Evolutionary conservation across 805 yeast genomes (phyloP).

Genomic region (Spathaspora arborariae): DNA sequence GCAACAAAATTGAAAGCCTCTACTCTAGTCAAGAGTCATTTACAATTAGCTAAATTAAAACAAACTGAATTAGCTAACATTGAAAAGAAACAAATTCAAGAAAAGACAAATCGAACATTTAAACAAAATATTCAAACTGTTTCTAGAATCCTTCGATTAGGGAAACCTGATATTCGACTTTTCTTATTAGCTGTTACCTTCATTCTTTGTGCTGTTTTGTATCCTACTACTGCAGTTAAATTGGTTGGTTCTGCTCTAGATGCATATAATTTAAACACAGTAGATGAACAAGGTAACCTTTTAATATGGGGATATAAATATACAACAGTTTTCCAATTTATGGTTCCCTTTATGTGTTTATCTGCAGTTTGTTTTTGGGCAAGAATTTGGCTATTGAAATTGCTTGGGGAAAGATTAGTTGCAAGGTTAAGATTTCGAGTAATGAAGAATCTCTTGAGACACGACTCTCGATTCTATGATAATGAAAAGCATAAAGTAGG

Average conservation of each 20-base stretch:
- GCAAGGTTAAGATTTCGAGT: constrained; percentile 39
- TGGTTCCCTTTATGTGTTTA: constrained; percentile 42
- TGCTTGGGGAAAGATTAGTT: constrained; percentile 42
- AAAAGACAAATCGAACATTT: constrained; percentile 24
- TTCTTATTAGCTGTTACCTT: constrained; percentile 38
- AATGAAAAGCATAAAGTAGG: constrained; percentile 44
- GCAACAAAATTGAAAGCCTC: constrained; percentile 2
- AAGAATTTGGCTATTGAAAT: constrained; percentile 38
- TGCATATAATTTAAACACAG: constrained; percentile 32
- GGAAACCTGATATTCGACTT: constrained; percentile 35
- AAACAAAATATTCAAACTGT: constrained; percentile 33
- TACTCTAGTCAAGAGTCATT: constrained; percentile 22
- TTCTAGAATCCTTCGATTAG: constrained; percentile 34
- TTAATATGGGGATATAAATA: constrained; percentile 44
- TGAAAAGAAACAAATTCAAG: constrained; percentile 32
- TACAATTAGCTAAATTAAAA: constrained; percentile 23
- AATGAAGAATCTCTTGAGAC: constrained; percentile 40
- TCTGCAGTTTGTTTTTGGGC: constrained; percentile 47
- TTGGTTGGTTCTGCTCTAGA: constrained; percentile 42
- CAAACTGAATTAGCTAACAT: constrained; percentile 23
- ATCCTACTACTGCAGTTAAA: constrained; percentile 41
- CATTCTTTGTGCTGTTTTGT: constrained; percentile 40
- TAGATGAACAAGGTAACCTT: constrained; percentile 37
- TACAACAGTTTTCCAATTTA: constrained; percentile 35
- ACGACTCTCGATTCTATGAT: constrained; percentile 40